Evolutionary conservation across 495 filamentous ascomycete genomes (phyloP), one percentile per base, ranked within the genome.

Genomic region (Penicillium steckii): DNA sequence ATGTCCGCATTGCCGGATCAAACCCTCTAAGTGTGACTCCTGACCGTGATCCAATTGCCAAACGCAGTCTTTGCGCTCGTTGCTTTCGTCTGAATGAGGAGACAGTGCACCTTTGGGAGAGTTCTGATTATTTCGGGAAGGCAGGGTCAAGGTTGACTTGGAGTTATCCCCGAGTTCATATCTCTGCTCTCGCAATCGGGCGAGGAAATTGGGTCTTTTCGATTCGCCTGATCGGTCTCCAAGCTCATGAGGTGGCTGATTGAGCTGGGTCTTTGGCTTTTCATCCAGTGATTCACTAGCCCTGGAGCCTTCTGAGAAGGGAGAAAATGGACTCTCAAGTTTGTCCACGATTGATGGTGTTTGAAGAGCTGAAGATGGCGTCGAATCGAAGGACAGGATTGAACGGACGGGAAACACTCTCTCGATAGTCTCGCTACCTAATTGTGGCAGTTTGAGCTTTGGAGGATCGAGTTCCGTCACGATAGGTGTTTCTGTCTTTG

Each of bases 331-430:
- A 21, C 52, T 59, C 27, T 63, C 60, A 3, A 59, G 37, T 19
- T 59, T 64, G 9, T 67, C n/a, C n/a, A n/a, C 63, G 3, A 59
- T 19, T 3, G 63, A 59, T 17, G 61, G 63, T 6, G 57, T 66
- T 4, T 53, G 60, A 13, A 64, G 30, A 2, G 60, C 57, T 3
- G 66, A 67, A 5, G 66, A 69, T 3, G 53, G 53, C 1, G 44
- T 59, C 6, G 60, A 59, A 35, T 66, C 61, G 3, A 64, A 57
- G 0, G 63, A 64, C 21, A 66, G 45, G 1, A 59, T 52, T 2
- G 63, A 66, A 6, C 60, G 63, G 8, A 66, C 50, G 1, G 63
- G 63, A 18, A 66, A 66, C 8, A 66, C 52, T n/a, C 61, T 55
- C 35, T 66, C 63, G 3, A 46, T 35, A 1, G 48, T 55, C 0